These are phyloP conservation scores for Westerdykella sp. DNA, from an alignment of 2,329 filamentous ascomycete species.

Conservation along the genomic window DNA sequence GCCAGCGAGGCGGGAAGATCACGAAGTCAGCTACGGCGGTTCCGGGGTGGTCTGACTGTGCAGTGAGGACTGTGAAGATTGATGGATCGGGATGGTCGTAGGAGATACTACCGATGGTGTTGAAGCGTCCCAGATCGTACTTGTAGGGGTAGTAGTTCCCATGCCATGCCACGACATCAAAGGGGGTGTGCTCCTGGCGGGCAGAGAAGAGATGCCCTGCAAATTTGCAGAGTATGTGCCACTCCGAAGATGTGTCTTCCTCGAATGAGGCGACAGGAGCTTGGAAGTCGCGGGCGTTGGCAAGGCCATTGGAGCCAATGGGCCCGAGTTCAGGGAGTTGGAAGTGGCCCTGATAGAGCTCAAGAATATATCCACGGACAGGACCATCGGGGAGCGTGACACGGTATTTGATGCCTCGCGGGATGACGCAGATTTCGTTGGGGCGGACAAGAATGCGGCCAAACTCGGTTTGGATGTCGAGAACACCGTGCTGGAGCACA, in stretches of 20 bases:
- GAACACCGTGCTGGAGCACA: constrained; percentile 56
- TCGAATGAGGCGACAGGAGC: constrained; percentile 54
- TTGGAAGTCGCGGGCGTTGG: constrained; percentile 61
- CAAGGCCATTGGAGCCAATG: constrained; percentile 60
- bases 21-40: constrained; percentile 63
- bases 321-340: constrained; percentile 61
- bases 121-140: constrained; percentile 54
- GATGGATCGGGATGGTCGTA: constrained; percentile 62
- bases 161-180: constrained; percentile 67
- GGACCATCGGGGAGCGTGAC: constrained; percentile 56
- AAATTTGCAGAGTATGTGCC: constrained; percentile 57
- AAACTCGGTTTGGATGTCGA: constrained; percentile 64
- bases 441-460: constrained; percentile 59
- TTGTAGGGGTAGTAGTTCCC: constrained; percentile 61
- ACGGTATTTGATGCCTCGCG: constrained; percentile 58
- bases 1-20: constrained; percentile 66
- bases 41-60: constrained; percentile 50
- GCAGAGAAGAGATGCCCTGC: constrained; percentile 55
- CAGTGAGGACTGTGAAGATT: constrained; percentile 62
- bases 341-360: constrained; percentile 60
- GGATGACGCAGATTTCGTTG: constrained; percentile 62
- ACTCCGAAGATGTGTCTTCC: constrained; percentile 49
- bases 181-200: constrained; percentile 59
- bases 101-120: constrained; percentile 50
- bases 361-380: constrained; percentile 60